Evolutionary conservation across 163 green algal genomes (phyloP), one percentile per base, ranked within the genome.

Genomic region (Scenedesmus sp.): DNA sequence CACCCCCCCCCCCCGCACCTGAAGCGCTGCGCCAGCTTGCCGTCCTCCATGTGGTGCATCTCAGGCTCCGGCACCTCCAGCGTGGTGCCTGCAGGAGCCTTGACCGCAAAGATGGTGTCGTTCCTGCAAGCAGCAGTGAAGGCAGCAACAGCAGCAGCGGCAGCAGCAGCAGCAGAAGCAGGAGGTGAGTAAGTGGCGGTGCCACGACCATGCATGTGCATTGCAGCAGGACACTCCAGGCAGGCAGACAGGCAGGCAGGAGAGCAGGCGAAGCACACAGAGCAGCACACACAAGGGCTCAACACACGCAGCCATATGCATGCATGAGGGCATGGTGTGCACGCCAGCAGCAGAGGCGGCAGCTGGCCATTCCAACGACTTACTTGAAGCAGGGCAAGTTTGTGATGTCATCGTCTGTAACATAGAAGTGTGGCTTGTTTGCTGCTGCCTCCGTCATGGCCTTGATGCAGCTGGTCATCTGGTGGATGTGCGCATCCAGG

Each of bases 71-170:
- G 96, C 42, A 99, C 94, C 83, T 98, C 96, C 37, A 99, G 92
- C 0, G 94, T 97, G 24, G 97, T 99, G 43, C 97, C 97, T 24
- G 95, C 90, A 2, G 98, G 98, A 0, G 97, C 98, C 83, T 97
- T 97, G 61, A 99, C 97, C 3, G 97, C 97, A 90, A 99, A 96
- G n/a, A 99, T 93, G 76, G 94, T 98, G 93, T 99, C 98, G 2
- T 93, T 89, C 59, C 80, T 86, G 72, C 35, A 51, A 61, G n/a
- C 43, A 35, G 43, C 49, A 49, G 24, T 24, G 24, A 18, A 33
- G 22, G 56, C 56, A 70, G 56, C 51, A 61, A 56, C 46, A 56
- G 22, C 56, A n/a, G 56, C 56, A 70, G 22, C 22, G 15, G 56
- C 22, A 70, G 22, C 20, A 22, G 30, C 9, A 33, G 56, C 15